Conservation (phyloP, 2,329 filamentous ascomycete genomes). For the Penicillium concentricum region DNA sequence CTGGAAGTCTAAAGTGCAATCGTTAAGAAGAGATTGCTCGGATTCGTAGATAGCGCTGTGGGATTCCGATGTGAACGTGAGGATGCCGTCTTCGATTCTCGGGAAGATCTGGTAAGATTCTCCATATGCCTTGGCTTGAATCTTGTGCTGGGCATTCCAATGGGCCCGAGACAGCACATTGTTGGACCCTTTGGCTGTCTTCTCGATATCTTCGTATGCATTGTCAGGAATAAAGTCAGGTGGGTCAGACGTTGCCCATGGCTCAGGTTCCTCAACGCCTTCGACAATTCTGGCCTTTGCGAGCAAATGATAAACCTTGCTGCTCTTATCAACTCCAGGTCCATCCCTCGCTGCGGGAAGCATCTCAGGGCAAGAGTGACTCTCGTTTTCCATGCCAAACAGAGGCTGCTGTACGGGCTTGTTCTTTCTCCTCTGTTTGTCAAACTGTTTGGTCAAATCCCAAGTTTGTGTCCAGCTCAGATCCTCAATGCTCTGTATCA, state of each 20-base stretch:
- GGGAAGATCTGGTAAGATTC: neutral
- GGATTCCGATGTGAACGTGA: neutral
- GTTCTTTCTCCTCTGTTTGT: neutral
- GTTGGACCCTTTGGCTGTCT: neutral
- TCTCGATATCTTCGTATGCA: neutral
- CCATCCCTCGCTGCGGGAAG: constrained; percentile 28
- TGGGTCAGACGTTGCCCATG: neutral
- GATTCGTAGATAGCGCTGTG: neutral
- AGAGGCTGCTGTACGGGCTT: neutral
- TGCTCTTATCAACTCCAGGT: constrained; percentile 26
- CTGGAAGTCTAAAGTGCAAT: neutral
- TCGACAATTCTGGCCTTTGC: neutral
- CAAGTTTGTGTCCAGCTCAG: neutral
- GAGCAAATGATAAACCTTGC: constrained; percentile 20
- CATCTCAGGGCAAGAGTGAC: constrained; percentile 16
- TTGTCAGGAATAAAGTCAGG: neutral
- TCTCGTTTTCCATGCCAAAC: constrained; percentile 4
- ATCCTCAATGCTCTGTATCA: constrained; percentile 1
- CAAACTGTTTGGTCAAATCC: neutral
- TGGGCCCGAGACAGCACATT: neutral
- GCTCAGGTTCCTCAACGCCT: neutral
- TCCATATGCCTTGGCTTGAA: constrained; percentile 1
- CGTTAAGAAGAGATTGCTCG: neutral
- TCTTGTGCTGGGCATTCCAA: neutral
- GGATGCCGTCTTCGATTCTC: neutral